Base-by-base conservation (phyloP, 148 eudicot genomes). In the Fagopyrum esculentum region DNA sequence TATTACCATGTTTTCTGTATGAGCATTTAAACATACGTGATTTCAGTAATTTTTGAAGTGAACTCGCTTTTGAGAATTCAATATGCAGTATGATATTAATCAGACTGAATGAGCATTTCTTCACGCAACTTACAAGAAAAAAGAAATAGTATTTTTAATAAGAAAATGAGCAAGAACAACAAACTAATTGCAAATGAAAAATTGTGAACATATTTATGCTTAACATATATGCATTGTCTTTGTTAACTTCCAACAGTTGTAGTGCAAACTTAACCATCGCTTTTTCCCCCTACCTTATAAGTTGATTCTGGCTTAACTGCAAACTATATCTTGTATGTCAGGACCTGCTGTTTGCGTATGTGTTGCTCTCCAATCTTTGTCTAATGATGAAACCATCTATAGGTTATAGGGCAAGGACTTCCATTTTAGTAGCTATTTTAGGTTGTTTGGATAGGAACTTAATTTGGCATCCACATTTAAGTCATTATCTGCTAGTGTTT, bases 261-360 rank as follows among this genome's bases (percentile, higher is more conserved):
- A 2, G 43, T 61, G 30, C 68, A 61, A 61, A 61, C 43, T 61
- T 29, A 13, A 9, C 11, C 13, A 44, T 63, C 44, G 35, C 44
- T 29, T 16, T 30, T 10, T 3, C 3, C 35, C 11, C 11, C 11
- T 48, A 6, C 11, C 30, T 61, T 63, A 22, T 60, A 11, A 60
- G 13, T 19, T 22, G 66, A 60, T 60, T 60, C 40, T 40, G 9
- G 43, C 9, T 60, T 60, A 22, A 60, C 66, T 60, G 66, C 66
- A 60, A 63, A 4, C 69, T 63, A 63, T 63, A 30, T 59, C 66
- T 63, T 63, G 69, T 30, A 29, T 63, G 43, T 35, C 70, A 19
- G 43, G 43, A 29, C 43, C 44, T 61, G 44, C 68, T 26, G 43
- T 61, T 26, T 61, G 13, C 16, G 9, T 61, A 2, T 61, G 5